phyloP scores from a whole-genome alignment of 2,329 filamentous ascomycete genomes.

The Phaeoacremonium minimum region DNA sequence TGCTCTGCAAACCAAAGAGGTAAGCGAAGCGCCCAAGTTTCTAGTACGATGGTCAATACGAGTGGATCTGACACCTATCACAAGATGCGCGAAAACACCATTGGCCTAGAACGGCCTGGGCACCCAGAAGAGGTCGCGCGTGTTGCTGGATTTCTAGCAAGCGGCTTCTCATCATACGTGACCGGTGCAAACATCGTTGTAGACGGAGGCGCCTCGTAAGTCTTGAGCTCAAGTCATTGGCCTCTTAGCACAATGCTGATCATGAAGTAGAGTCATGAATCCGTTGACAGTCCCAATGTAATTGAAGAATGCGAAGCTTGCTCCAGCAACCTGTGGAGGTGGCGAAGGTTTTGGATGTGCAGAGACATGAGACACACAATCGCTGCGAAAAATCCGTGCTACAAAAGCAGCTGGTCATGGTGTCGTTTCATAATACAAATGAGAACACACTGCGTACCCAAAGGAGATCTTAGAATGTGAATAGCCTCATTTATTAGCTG shows the following conservation, averaged over 20 bases:
- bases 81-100: conserved; percentile 39
- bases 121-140: conserved; percentile 53
- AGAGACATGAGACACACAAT: too few relatives aligned
- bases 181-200: conserved; percentile 59
- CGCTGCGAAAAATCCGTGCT: too few relatives aligned
- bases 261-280: conserved; percentile 9
- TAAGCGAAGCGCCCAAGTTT: conserved; percentile 10
- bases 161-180: conserved; percentile 58
- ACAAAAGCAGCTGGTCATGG: too few relatives aligned
- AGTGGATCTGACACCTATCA: neutral
- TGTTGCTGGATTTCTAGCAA: conserved; percentile 59
- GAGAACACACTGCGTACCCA: too few relatives aligned
- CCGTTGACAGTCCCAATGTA: conserved; percentile 7
- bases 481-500: too few relatives aligned
- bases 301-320: too few relatives aligned
- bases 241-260: too few relatives aligned
- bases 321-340: too few relatives aligned
- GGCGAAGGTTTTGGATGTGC: too few relatives aligned
- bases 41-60: neutral
- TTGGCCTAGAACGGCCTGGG: conserved; percentile 55
- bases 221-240: too few relatives aligned
- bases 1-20: conserved; percentile 43
- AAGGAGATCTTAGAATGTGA: too few relatives aligned
- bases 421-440: too few relatives aligned
- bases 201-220: conserved; percentile 50